Base-by-base conservation (phyloP, 2,329 filamentous ascomycete species). In the Fusarium sterilihyphosum region DNA sequence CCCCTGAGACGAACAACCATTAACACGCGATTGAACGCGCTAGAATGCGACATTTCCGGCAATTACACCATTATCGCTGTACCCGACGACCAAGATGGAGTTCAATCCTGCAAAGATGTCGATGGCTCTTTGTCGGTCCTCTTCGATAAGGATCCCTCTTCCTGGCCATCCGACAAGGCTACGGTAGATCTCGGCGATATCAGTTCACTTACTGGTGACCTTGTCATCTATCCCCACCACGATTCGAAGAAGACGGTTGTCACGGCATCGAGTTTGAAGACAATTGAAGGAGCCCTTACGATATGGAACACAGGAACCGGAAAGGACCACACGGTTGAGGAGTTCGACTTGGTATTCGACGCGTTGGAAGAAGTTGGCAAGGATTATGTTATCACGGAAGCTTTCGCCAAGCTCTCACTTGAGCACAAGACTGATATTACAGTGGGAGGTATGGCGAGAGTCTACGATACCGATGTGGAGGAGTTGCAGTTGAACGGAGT, bases 81-180 rank as follows among this genome's bases (percentile, higher is more conserved):
- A 20, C 78, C 78, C 53, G 64, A 73, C 40, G 73, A 65, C 16
- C 54, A 54, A 57, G 63, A 75, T 20, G 50, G 61, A 61, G 71
- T 80, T 49, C 74, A 75, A 35, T 74, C 75, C 6, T 80, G 78
- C 54, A 73, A 57, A 56, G 69, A 73, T 16, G 73, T 80, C 47
- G 76, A 80, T 52, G 78, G 78, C 33, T 78, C 78, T 17, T 49
- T 80, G 38, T 79, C 78, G 14, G 71, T 80, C 24, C 74, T 79
- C 11, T 72, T 80, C 61, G 71, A 78, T 52, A 71, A 70, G 49
- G 53, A 71, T 29, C 76, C 77, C 5, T 74, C 75, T 22, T 64
- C 72, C 6, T 80, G 78, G 78, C 60, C 76, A 22, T 73, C 76
- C 35, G 44, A 58, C 46, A 64, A 75, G n/a, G 77, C 78, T 8